Conservation (phyloP, 306 rosid species). For the Luffa aegyptiaca region DNA sequence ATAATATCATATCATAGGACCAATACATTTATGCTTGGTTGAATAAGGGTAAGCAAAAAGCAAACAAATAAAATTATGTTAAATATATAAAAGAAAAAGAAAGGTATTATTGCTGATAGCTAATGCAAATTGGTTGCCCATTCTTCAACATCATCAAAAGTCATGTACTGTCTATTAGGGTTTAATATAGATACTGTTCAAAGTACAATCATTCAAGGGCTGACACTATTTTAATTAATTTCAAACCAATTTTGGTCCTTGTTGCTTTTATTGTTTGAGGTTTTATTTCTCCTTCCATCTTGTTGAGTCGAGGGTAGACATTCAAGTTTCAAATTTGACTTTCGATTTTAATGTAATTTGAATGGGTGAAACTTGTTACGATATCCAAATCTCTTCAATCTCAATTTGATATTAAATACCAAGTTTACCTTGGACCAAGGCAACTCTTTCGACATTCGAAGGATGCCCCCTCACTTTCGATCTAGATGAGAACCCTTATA, state of each 20-base stretch:
- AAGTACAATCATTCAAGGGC: background rate
- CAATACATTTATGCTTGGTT: background rate
- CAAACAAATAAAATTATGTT: background rate
- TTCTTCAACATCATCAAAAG: background rate
- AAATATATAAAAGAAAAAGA: background rate
- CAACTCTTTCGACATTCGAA: too few species aligned
- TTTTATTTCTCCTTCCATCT: background rate
- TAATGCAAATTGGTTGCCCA: conserved; percentile 1
- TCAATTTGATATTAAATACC: too few species aligned
- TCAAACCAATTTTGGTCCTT: background rate
- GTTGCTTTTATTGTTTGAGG: background rate
- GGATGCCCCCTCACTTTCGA: too few species aligned
- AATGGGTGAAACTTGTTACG: too few species aligned
- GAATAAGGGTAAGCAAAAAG: background rate
- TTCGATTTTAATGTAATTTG: too few species aligned
- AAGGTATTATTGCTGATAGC: background rate
- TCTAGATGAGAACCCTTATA: too few species aligned
- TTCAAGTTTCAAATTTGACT: too few species aligned
- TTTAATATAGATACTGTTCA: background rate
- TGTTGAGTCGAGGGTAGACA: too few species aligned
- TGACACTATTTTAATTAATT: background rate
- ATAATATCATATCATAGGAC: conserved; percentile 1
- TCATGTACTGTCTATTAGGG: background rate
- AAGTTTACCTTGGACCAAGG: too few species aligned
- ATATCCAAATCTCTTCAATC: too few species aligned